Evolutionary conservation across 148 eudicot species (phyloP).

Genomic region (Rheum nobile): DNA sequence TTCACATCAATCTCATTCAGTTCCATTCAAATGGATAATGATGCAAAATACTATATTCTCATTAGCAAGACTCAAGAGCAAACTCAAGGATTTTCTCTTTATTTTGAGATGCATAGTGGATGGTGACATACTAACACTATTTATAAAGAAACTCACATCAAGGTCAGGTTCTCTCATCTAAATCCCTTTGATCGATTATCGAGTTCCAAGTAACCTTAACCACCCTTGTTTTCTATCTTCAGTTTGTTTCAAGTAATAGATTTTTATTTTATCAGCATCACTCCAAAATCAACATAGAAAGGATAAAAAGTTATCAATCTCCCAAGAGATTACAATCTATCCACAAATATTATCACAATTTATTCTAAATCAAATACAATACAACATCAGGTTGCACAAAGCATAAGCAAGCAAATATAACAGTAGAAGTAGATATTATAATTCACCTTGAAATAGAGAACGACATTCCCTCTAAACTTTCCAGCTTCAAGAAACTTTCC

Average conservation of each 20-base stretch:
- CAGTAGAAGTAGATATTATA: neutral
- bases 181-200: too few relatives aligned
- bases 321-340: neutral
- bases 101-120: neutral
- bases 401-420: neutral
- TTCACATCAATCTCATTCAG: neutral
- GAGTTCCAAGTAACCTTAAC: too few relatives aligned
- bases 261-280: too few relatives aligned
- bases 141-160: neutral
- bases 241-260: too few relatives aligned
- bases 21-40: neutral
- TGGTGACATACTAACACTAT: neutral
- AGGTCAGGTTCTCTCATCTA: neutral
- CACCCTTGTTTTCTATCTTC: too few relatives aligned
- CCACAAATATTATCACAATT: neutral
- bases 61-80: neutral
- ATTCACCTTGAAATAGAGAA: conserved; percentile 73
- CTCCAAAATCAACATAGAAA: too few relatives aligned
- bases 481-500: too few relatives aligned
- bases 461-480: conserved; percentile 88
- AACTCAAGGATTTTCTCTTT: neutral
- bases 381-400: neutral
- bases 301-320: neutral
- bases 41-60: neutral
- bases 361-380: neutral